These are phyloP conservation scores for Rhizodiscina lignyota DNA, from an alignment of 495 filamentous ascomycete species.

Conservation along the genomic window DNA sequence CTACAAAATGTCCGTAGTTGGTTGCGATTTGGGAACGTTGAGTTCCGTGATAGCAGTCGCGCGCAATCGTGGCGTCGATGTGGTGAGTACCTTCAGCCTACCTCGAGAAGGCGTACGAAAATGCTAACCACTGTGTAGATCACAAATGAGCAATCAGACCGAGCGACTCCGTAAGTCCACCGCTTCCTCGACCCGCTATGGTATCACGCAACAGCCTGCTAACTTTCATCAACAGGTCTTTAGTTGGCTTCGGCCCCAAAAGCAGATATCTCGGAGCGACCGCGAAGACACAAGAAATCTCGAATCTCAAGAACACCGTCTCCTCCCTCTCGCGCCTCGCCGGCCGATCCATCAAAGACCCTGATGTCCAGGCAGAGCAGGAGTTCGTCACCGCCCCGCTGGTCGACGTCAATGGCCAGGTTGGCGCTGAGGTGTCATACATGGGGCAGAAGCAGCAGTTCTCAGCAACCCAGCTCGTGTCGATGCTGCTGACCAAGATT, in stretches of 20 bases:
- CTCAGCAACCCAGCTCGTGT: constrained; percentile 74
- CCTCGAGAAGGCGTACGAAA: not conserved
- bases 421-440: constrained; percentile 88
- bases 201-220: too few species aligned
- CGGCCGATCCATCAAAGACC: constrained; percentile 71
- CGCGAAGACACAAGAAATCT: constrained; percentile 97
- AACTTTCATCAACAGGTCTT: constrained; percentile 43
- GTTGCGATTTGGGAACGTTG: constrained; percentile 91
- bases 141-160: constrained; percentile 97
- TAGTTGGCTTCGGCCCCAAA: constrained; percentile 90
- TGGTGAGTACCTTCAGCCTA: constrained; percentile 51
- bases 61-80: constrained; percentile 95
- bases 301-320: constrained; percentile 98
- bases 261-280: constrained; percentile 84
- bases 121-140: constrained; percentile 37
- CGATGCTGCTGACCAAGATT: constrained; percentile 92
- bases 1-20: constrained; percentile 59
- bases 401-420: constrained; percentile 81
- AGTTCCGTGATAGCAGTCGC: constrained; percentile 97
- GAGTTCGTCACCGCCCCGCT: constrained; percentile 76
- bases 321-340: constrained; percentile 79
- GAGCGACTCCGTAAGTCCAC: constrained; percentile 78
- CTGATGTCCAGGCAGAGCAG: constrained; percentile 83
- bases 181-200: constrained; percentile 8
- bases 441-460: constrained; percentile 89